Evolutionary conservation across 352 stramenopile species (phyloP).

Genomic region (Phytopythium chamaehyphon): DNA sequence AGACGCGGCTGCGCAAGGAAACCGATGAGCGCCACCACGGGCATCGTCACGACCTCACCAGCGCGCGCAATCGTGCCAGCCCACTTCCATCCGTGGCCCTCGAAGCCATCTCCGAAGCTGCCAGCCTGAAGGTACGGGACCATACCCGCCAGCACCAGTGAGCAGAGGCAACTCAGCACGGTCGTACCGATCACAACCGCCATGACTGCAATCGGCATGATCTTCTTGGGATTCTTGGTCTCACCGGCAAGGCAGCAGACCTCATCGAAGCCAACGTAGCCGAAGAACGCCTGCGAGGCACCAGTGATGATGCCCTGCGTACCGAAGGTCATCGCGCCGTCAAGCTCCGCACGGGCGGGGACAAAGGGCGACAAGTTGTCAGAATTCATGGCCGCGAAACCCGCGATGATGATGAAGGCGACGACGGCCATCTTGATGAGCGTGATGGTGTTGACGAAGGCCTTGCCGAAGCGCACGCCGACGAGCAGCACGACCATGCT

Average conservation of each 20-base stretch:
- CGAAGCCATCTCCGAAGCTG: constrained; percentile 45
- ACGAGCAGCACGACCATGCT: constrained; percentile 69
- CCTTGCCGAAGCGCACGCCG: constrained; percentile 87
- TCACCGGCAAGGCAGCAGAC: constrained; percentile 92
- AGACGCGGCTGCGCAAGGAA: constrained; percentile 92
- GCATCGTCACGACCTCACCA: constrained; percentile 93
- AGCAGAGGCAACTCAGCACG: constrained; percentile 79
- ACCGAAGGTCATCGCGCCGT: constrained; percentile 50
- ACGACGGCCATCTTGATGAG: constrained; percentile 90
- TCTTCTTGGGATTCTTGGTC: constrained; percentile 77
- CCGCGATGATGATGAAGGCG: constrained; percentile 90
- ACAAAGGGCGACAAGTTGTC: constrained; percentile 88
- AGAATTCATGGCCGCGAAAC: constrained; percentile 75
- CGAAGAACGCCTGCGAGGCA: constrained; percentile 89
- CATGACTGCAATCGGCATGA: constrained; percentile 89
- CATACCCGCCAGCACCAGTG: constrained; percentile 92
- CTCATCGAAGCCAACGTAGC: constrained; percentile 97
- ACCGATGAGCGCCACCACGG: constrained; percentile 94
- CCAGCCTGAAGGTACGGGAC: constrained; percentile 45
- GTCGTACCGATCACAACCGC: constrained; percentile 85
- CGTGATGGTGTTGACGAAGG: constrained; percentile 88
- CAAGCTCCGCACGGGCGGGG: constrained; percentile 22
- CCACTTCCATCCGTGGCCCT: constrained; percentile 55
- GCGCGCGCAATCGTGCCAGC: constrained; percentile 82
- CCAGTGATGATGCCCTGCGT: constrained; percentile 84